Percentiles rank a stretch among this genome's conserved stretches.
phyloP scores from a whole-genome alignment of 805 yeast genomes.

The Alloascoidea hylecoeti region DNA sequence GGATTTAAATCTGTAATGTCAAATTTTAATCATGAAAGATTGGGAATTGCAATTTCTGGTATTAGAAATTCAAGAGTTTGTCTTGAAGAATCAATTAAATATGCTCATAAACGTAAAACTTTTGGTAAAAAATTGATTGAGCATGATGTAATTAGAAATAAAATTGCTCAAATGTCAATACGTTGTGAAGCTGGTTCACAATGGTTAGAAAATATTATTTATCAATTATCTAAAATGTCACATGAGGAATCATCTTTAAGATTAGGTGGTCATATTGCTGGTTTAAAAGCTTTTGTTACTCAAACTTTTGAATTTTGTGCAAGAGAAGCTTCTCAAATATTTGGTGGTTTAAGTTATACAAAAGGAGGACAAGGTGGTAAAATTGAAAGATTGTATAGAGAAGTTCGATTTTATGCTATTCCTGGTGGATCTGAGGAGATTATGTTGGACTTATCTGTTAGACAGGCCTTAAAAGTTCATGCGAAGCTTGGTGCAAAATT shows the following conservation, averaged over 20 bases:
- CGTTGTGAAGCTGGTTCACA: neutral
- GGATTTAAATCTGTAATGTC: conserved; percentile 3
- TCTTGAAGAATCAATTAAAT: conserved; percentile 2
- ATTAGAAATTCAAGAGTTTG: neutral
- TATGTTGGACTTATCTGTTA: conserved; percentile 2
- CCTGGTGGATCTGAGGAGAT: conserved; percentile 4
- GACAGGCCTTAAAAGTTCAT: conserved; percentile 22
- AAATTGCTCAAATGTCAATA: conserved; percentile 2
- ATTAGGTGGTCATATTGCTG: conserved; percentile 3
- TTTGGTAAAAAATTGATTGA: conserved; percentile 3
- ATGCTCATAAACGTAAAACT: conserved; percentile 2
- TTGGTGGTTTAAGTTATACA: conserved; percentile 3
- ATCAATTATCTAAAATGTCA: conserved; percentile 1
- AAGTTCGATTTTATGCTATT: conserved; percentile 2
- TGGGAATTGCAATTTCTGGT: neutral
- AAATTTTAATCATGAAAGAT: conserved; percentile 3
- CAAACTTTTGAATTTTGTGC: conserved; percentile 3
- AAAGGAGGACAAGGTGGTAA: conserved; percentile 3
- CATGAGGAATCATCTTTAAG: neutral
- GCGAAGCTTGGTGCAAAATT: conserved; percentile 23
- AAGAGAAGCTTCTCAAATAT: conserved; percentile 2
- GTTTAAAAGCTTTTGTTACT: conserved; percentile 1
- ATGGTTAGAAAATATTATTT: conserved; percentile 2
- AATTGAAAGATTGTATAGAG: conserved; percentile 2
- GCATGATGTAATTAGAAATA: conserved; percentile 3